These are phyloP conservation scores for Wickerhamomyces bovis DNA, from an alignment of 805 yeast species.

Conservation along the genomic window DNA sequence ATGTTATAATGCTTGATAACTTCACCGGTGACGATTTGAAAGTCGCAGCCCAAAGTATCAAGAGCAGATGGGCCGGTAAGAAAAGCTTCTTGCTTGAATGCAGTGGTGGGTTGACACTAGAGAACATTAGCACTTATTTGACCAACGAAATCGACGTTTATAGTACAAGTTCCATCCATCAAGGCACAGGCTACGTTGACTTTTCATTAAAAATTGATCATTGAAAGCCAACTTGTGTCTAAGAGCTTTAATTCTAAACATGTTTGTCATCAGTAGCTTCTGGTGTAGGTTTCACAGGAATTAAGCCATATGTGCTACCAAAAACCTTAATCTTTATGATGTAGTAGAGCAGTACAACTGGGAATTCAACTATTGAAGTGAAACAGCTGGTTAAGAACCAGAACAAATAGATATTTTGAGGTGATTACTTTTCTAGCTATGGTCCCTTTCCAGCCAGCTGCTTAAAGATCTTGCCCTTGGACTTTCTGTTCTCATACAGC, in stretches of 20 bases:
- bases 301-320: too few species aligned
- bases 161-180: conserved; percentile 88
- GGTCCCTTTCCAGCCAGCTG: background rate
- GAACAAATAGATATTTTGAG: too few species aligned
- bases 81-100: conserved; percentile 73
- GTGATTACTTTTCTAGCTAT: too few species aligned
- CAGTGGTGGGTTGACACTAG: conserved; percentile 80
- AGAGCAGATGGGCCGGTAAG: conserved; percentile 42
- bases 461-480: background rate
- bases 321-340: too few species aligned
- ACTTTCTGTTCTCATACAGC: conserved; percentile 2
- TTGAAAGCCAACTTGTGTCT: conserved; percentile 1
- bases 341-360: too few species aligned
- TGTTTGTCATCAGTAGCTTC: too few species aligned
- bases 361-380: too few species aligned
- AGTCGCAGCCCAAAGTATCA: conserved; percentile 58
- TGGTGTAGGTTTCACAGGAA: too few species aligned
- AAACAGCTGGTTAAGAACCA: too few species aligned
- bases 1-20: conserved; percentile 90
- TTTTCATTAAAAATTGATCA: conserved; percentile 72
- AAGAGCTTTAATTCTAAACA: too few species aligned
- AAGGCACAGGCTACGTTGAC: conserved; percentile 80
- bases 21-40: conserved; percentile 63
- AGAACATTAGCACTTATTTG: conserved; percentile 58
- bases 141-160: conserved; percentile 82